These are phyloP conservation scores for Tetrapisispora pingtungensis DNA, from an alignment of 805 yeast genomes.

Conservation along the genomic window DNA sequence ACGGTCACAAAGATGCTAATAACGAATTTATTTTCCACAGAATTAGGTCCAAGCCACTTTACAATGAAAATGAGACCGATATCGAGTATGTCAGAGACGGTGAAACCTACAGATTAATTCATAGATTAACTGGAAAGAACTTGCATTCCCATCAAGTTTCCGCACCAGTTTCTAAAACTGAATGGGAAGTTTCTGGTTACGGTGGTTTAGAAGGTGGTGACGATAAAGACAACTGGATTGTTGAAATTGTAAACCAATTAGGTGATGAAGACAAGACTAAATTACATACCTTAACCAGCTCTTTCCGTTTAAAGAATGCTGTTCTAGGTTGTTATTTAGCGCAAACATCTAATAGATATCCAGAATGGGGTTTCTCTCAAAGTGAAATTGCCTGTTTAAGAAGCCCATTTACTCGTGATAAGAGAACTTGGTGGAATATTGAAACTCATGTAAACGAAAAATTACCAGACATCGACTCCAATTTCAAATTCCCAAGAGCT, in stretches of 20 bases:
- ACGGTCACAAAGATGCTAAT: constrained; percentile 79
- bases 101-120: constrained; percentile 60
- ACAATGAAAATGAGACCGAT: constrained; percentile 24
- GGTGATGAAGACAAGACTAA: constrained; percentile 40
- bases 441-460: constrained; percentile 56
- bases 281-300: constrained; percentile 68
- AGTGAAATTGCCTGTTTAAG: constrained; percentile 65
- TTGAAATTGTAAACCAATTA: constrained; percentile 66
- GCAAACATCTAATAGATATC: constrained; percentile 58
- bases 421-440: constrained; percentile 84
- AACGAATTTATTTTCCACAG: constrained; percentile 72
- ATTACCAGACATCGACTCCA: constrained; percentile 43
- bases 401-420: constrained; percentile 60
- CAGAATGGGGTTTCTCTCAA: constrained; percentile 80
- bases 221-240: constrained; percentile 77
- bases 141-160: constrained; percentile 74
- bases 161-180: constrained; percentile 59
- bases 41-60: constrained; percentile 34
- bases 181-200: constrained; percentile 82
- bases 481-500: constrained; percentile 52
- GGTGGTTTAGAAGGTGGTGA: constrained; percentile 69
- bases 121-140: constrained; percentile 59
- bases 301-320: constrained; percentile 56
- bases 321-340: constrained; percentile 65
- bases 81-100: constrained; percentile 44